phyloP scores from a whole-genome alignment of 306 rosid species.

The Dalbergia cochinchinensis region DNA sequence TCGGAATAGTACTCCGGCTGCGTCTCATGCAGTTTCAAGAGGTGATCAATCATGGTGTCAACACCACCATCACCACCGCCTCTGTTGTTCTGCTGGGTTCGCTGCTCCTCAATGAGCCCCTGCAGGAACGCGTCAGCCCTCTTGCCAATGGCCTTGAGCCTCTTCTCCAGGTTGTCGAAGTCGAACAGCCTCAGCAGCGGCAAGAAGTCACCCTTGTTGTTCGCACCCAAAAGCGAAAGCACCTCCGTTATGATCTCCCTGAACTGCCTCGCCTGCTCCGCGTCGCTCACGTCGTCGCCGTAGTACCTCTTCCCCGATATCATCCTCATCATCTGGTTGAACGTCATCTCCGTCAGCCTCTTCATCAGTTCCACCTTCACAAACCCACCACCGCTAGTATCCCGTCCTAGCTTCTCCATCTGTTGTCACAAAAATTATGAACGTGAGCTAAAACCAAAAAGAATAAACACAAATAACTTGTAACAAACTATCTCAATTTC shows the following conservation, averaged over 20 bases:
- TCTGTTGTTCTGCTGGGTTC: not conserved
- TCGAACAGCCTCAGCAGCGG: constrained; percentile 35
- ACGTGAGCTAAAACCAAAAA: too few relatives aligned
- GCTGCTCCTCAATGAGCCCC: constrained; percentile 32
- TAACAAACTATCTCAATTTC: too few relatives aligned
- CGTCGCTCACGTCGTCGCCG: constrained; percentile 20
- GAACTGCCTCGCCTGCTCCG: constrained; percentile 38
- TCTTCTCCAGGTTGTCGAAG: constrained; percentile 36
- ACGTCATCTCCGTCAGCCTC: constrained; percentile 43
- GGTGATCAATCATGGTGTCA: constrained; percentile 42
- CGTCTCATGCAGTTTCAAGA: not conserved
- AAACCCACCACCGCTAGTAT: not conserved
- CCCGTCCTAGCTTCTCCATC: not conserved
- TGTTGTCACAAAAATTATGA: not conserved
- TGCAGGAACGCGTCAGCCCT: constrained; percentile 46
- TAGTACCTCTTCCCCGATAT: constrained; percentile 40
- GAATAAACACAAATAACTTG: too few relatives aligned
- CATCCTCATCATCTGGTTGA: constrained; percentile 49
- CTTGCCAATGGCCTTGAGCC: constrained; percentile 33
- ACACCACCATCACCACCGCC: not conserved
- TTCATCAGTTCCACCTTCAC: not conserved
- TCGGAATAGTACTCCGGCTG: constrained; percentile 47
- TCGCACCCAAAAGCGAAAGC: constrained; percentile 3
- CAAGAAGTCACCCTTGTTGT: constrained; percentile 41
- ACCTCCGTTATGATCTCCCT: constrained; percentile 39